Evolutionary conservation across 768 basidiomycete species (phyloP), one percentile per base, ranked within the genome.

Genomic region (Tulasnella sp.): DNA sequence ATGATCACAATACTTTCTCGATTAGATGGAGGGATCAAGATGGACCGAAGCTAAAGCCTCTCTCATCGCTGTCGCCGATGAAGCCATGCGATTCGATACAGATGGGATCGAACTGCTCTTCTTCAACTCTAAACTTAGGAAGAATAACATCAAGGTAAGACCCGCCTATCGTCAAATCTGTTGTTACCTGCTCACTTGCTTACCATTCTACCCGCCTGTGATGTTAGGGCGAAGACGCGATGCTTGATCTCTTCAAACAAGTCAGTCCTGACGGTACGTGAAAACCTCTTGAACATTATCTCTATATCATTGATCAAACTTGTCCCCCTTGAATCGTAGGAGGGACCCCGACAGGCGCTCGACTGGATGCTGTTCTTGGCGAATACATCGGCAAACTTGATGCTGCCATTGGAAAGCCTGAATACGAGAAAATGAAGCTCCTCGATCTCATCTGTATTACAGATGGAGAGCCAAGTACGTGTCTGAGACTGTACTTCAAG

Each of bases 361-460:
- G 42, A 43, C 19, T 43, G 19, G 42, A 43, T 19, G 42, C 42
- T 13, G 42, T 43, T 43, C 42, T 62, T 13, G 26, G 8, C 21
- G 3, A 61, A 21, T 44, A 62, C 26, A 62, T 62, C 43, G 5
- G 2, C 30, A 51, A 58, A 8, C 60, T 62, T n/a, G 61, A 62
- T 38, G 27, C 23, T n/a, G 61, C 61, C 23, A 62, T 62, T 29
- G 45, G 51, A 29, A 62, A 26, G 23, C 43, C 60, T 17, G 48
- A 47, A 51, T 62, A 62, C 26, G n/a, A 29, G 15, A 30, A 61
- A 19, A 62, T 62, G 60, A 62, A 62, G 43, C 61, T 60, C 10
- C 30, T 62, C 15, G 61, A 62, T 34, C 11, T 62, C 15, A 62
- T 62, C 24, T 32, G 42, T 41, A 54, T 62, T 23, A 62, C 61